These are phyloP conservation scores for Hyaloscypha variabilis DNA, from an alignment of 495 filamentous ascomycete species.

Conservation along the genomic window DNA sequence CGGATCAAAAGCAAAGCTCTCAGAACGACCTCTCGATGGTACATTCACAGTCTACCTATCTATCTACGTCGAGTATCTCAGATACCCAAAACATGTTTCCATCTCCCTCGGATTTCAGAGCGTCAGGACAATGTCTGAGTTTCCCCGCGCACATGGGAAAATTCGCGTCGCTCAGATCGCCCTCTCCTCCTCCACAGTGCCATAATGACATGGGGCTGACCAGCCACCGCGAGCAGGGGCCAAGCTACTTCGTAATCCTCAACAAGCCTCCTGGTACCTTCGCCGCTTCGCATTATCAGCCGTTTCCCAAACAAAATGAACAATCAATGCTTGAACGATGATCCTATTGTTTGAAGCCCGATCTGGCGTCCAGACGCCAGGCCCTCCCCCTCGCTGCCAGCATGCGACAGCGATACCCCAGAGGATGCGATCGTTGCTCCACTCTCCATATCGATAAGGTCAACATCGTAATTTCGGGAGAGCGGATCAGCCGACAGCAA, in stretches of 20 bases:
- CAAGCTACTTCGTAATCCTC: too few relatives aligned
- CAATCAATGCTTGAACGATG: neutral
- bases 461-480: conserved; percentile 11
- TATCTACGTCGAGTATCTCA: too few relatives aligned
- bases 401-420: conserved; percentile 16
- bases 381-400: conserved; percentile 5
- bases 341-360: too few relatives aligned
- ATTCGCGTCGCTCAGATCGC: too few relatives aligned
- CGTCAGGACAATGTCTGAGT: too few relatives aligned
- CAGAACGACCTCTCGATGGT: too few relatives aligned
- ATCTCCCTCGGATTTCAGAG: too few relatives aligned
- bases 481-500: neutral
- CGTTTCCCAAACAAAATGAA: conserved; percentile 1
- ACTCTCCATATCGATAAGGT: conserved; percentile 8
- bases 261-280: neutral
- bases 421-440: neutral
- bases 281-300: conserved; percentile 7
- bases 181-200: too few relatives aligned
- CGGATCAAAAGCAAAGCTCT: too few relatives aligned
- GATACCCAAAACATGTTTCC: too few relatives aligned
- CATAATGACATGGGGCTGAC: neutral
- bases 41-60: too few relatives aligned
- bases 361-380: neutral
- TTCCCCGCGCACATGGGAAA: too few relatives aligned
- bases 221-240: neutral